These are phyloP conservation scores for Rhodocollybia butyracea DNA, from an alignment of 768 basidiomycete species.

Conservation along the genomic window DNA sequence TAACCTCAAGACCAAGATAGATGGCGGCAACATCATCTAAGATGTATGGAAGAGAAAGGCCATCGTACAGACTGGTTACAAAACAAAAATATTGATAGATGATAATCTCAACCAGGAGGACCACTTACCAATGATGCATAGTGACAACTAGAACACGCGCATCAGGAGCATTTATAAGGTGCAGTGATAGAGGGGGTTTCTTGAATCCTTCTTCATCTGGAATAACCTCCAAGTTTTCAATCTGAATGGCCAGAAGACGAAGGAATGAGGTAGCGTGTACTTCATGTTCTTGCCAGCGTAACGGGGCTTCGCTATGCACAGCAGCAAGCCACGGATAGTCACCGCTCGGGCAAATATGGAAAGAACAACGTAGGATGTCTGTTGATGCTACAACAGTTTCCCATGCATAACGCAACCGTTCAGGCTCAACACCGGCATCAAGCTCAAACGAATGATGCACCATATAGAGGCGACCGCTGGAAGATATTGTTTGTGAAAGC, in stretches of 20 bases:
- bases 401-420: conserved; percentile 2
- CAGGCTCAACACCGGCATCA: neutral
- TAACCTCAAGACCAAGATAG: neutral
- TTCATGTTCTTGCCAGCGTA: neutral
- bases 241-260: neutral
- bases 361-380: conserved; percentile 8
- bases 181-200: conserved; percentile 5
- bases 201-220: conserved; percentile 1
- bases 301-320: conserved; percentile 2
- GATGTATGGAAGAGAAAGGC: conserved; percentile 5
- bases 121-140: conserved; percentile 9
- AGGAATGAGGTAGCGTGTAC: neutral
- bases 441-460: conserved; percentile 5
- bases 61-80: conserved; percentile 7
- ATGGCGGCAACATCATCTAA: conserved; percentile 7
- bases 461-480: conserved; percentile 1
- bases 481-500: conserved; percentile 2
- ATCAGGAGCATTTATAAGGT: conserved; percentile 5
- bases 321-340: conserved; percentile 8
- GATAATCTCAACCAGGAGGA: too few relatives aligned
- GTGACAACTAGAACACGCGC: neutral
- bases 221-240: neutral
- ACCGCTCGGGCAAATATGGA: neutral
- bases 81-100: neutral
- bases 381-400: conserved; percentile 1